phyloP scores from a whole-genome alignment of 768 basidiomycete genomes.

The Mycena venus region DNA sequence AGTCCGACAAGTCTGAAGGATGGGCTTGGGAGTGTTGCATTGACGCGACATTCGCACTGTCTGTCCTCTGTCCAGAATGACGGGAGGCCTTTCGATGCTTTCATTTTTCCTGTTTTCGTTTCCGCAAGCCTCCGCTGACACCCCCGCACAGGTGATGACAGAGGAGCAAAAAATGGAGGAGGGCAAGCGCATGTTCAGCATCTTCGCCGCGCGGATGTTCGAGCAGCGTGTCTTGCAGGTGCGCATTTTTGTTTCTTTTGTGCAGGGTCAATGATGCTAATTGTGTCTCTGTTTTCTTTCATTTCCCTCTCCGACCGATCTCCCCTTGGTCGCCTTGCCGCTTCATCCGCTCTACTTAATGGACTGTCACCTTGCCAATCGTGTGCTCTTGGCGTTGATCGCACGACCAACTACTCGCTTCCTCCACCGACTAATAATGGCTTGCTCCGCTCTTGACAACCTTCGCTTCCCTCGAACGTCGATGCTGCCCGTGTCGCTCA shows the following conservation, averaged over 20 bases:
- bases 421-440: neutral
- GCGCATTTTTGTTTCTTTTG: neutral
- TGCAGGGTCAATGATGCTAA: neutral
- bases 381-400: no score
- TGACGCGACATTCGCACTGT: no score
- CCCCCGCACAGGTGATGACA: slow-evolving; percentile 75
- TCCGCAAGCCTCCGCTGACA: slow-evolving; percentile 3
- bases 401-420: neutral
- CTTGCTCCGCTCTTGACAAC: no score
- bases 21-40: no score
- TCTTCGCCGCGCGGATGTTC: slow-evolving; percentile 99
- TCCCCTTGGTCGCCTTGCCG: no score
- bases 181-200: slow-evolving; percentile 99
- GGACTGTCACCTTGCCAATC: no score
- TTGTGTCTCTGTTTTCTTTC: neutral
- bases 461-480: neutral
- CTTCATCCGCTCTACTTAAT: no score
- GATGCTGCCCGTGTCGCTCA: no score
- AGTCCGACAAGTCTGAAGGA: no score
- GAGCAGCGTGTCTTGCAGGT: slow-evolving; percentile 96
- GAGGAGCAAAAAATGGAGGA: slow-evolving; percentile 99
- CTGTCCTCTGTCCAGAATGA: no score
- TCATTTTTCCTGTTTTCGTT: no score
- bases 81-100: no score
- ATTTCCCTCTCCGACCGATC: neutral